Conservation (phyloP, 208 protist species). For the Crithidia thermophila region DNA sequence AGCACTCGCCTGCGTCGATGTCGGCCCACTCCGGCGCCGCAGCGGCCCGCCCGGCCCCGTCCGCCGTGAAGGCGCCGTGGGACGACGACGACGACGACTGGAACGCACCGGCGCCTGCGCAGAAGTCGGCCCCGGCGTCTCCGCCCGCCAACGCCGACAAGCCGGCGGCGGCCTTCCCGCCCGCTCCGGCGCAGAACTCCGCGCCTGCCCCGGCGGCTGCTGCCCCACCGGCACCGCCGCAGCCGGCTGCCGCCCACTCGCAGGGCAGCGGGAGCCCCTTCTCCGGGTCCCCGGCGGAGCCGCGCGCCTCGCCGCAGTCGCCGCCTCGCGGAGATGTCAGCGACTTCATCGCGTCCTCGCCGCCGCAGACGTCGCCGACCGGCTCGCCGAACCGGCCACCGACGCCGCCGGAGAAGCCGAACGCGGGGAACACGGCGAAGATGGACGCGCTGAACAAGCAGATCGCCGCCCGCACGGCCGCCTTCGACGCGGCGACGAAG, state of each 20-base stretch:
- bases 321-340: not conserved
- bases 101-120: conserved; percentile 5
- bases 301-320: conserved; percentile 14
- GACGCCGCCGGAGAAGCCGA: conserved; percentile 23
- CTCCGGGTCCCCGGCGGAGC: conserved; percentile 17
- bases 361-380: not conserved
- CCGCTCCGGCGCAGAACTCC: not conserved
- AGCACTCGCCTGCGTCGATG: conserved; percentile 3
- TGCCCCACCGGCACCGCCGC: not conserved
- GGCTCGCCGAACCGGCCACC: conserved; percentile 19
- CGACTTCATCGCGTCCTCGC: conserved; percentile 28
- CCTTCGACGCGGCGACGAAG: conserved; percentile 58
- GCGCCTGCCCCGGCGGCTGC: not conserved
- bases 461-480: conserved; percentile 61
- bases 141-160: conserved; percentile 1
- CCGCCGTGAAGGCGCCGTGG: conserved; percentile 31
- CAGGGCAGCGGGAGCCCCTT: conserved; percentile 13
- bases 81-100: conserved; percentile 32
- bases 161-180: not conserved
- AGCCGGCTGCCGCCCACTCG: not conserved
- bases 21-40: not conserved
- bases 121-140: not conserved
- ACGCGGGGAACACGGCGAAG: conserved; percentile 11
- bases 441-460: conserved; percentile 64
- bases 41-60: not conserved